phyloP scores from a whole-genome alignment of 805 yeast species.

The Teunomyces barrocoloradensis region DNA sequence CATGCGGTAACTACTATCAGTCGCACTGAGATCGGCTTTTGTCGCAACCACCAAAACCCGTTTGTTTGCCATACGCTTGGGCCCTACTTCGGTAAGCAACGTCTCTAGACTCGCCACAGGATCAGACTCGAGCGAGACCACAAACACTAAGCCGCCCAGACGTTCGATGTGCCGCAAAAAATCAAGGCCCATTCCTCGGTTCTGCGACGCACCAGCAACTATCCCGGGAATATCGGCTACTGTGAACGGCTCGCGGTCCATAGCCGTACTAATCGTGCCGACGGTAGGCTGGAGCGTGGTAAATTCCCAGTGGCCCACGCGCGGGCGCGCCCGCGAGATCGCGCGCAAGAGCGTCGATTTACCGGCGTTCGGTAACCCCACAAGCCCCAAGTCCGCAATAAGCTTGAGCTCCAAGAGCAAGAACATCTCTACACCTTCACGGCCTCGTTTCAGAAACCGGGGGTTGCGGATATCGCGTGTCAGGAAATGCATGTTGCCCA shows the following conservation, averaged over 20 bases:
- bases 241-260: conserved; percentile 70
- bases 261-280: conserved; percentile 74
- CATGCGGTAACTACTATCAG: conserved; percentile 45
- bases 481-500: conserved; percentile 94
- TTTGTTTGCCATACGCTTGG: conserved; percentile 56
- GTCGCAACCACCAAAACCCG: conserved; percentile 79
- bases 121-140: conserved; percentile 66
- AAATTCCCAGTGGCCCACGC: conserved; percentile 96
- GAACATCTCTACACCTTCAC: conserved; percentile 60
- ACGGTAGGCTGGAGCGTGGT: conserved; percentile 90
- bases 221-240: conserved; percentile 99
- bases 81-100: conserved; percentile 70
- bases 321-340: conserved; percentile 84
- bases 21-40: conserved; percentile 77
- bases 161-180: conserved; percentile 91
- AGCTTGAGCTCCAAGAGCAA: conserved; percentile 83
- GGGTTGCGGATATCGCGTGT: conserved; percentile 86
- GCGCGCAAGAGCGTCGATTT: conserved; percentile 86
- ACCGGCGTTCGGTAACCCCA: conserved; percentile 96
- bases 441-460: conserved; percentile 78
- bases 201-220: conserved; percentile 79
- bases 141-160: conserved; percentile 85
- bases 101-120: conserved; percentile 66
- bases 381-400: conserved; percentile 89
- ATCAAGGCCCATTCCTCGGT: conserved; percentile 91